Conservation (phyloP, 305 asterid species). For the Solanum hybrid region DNA sequence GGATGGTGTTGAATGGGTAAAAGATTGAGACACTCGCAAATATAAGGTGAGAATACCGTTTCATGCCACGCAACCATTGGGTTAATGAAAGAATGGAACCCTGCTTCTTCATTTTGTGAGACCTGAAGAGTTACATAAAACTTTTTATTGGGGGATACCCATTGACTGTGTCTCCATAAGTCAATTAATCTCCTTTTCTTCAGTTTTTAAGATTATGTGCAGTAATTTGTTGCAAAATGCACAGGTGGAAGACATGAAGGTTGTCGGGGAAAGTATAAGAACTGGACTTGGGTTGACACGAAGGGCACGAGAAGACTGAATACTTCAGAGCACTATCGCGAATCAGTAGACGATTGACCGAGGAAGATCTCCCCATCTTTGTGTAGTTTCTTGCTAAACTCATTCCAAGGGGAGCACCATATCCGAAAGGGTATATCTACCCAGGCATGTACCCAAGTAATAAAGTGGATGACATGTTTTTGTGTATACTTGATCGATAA, state of each 20-base stretch:
- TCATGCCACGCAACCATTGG: neutral
- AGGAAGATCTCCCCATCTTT: neutral
- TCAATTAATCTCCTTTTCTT: neutral
- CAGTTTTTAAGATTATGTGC: neutral
- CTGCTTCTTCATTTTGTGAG: neutral
- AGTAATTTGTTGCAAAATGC: neutral
- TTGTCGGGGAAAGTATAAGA: conserved; percentile 46
- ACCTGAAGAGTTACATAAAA: neutral
- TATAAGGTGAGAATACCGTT: neutral
- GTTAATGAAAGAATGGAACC: neutral
- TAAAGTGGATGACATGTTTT: neutral
- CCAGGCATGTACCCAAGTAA: neutral
- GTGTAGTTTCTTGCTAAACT: neutral
- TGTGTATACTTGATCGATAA: neutral
- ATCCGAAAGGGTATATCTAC: neutral
- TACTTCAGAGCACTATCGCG: neutral
- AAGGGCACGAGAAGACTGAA: conserved; percentile 30
- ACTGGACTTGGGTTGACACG: conserved; percentile 38
- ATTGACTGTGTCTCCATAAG: neutral
- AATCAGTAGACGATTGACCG: neutral
- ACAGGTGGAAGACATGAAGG: conserved; percentile 63
- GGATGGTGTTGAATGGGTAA: neutral
- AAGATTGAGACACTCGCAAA: neutral
- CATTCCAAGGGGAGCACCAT: neutral
- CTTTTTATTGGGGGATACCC: neutral